A percentile compares a stretch with the other conserved stretches of the same genome.
Conservation (phyloP, 2,329 filamentous ascomycete species). For the Alternaria triticimaculans region DNA sequence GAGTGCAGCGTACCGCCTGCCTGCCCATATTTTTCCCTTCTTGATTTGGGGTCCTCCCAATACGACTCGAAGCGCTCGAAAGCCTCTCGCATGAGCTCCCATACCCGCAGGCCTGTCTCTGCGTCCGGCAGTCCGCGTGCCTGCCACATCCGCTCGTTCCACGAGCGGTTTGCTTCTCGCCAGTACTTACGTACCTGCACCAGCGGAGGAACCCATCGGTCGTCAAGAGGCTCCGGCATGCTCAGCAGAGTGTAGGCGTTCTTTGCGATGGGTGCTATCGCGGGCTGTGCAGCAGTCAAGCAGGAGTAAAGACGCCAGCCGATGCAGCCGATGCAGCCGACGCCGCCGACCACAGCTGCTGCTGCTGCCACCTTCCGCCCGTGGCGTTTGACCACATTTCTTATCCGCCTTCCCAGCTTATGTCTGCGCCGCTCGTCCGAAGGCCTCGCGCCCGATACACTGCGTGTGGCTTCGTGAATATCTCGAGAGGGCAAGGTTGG, state of each 20-base stretch:
- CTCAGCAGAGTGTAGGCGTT: background rate
- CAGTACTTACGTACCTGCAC: background rate
- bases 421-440: background rate
- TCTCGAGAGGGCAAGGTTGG: background rate
- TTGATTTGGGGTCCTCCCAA: background rate
- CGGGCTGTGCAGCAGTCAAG: background rate
- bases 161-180: background rate
- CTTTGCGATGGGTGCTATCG: background rate
- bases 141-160: background rate
- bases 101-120: background rate
- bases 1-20: background rate
- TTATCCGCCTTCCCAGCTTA: background rate
- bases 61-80: background rate
- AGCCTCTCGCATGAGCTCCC: background rate
- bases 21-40: background rate
- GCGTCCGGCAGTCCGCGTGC: background rate
- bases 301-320: background rate
- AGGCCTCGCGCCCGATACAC: background rate
- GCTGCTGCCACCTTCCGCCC: background rate
- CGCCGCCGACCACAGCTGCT: background rate
- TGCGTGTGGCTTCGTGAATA: background rate
- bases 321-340: background rate
- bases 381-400: background rate
- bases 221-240: background rate
- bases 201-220: background rate